Conservation (phyloP, 2,329 filamentous ascomycete species). For the Parastagonospora avenae region DNA sequence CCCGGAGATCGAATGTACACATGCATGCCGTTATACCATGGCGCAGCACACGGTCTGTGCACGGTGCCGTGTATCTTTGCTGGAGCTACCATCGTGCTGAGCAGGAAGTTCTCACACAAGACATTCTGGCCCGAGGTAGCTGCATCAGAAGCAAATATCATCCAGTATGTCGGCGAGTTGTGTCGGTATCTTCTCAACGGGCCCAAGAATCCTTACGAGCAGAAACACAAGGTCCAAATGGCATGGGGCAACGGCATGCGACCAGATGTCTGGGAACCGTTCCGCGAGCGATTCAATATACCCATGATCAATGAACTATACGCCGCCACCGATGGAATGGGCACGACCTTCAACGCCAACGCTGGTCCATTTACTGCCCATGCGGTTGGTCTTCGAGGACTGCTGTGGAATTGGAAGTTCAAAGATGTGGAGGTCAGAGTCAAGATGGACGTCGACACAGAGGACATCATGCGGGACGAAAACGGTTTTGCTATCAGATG, state of each 20-base stretch:
- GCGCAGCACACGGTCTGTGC: constrained; percentile 40
- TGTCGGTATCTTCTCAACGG: constrained; percentile 45
- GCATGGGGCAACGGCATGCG: constrained; percentile 51
- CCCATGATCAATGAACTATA: constrained; percentile 48
- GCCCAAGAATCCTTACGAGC: constrained; percentile 37
- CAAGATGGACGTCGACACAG: constrained; percentile 46
- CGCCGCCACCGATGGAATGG: constrained; percentile 47
- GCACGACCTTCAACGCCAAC: constrained; percentile 39
- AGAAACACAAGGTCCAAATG: constrained; percentile 38
- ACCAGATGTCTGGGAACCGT: constrained; percentile 49
- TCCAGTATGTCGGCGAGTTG: constrained; percentile 47
- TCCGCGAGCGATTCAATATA: constrained; percentile 47
- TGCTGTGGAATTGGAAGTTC: constrained; percentile 42
- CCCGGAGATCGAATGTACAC: constrained; percentile 41
- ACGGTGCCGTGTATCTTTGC: constrained; percentile 36
- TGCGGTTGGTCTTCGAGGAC: constrained; percentile 42
- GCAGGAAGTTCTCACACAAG: constrained; percentile 41
- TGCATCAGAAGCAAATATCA: constrained; percentile 32
- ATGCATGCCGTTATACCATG: constrained; percentile 47
- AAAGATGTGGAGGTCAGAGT: constrained; percentile 38
- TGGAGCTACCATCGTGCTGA: constrained; percentile 37
- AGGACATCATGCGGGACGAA: constrained; percentile 43
- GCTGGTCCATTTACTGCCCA: constrained; percentile 40
- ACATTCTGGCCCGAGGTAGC: constrained; percentile 48
- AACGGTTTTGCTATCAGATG: constrained; percentile 43